Evolutionary conservation across 2,329 filamentous ascomycete genomes (phyloP).

Genomic region (Cladosporium sphaerospermum): DNA sequence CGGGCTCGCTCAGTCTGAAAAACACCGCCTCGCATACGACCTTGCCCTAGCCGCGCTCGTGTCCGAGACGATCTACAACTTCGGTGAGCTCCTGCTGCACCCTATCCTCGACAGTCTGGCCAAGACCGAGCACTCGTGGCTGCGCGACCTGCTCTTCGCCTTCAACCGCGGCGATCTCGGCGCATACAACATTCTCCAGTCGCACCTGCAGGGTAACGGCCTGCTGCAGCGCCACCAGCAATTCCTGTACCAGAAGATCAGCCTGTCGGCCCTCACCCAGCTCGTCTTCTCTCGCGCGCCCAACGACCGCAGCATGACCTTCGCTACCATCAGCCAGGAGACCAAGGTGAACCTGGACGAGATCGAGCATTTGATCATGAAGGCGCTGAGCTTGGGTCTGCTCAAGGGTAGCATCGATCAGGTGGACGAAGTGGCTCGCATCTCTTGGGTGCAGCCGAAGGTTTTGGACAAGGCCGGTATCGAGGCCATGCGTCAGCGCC

Average conservation of each 20-base stretch:
- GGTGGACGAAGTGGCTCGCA: slow-evolving; percentile 86
- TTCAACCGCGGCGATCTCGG: slow-evolving; percentile 93
- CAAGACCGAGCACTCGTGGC: slow-evolving; percentile 72
- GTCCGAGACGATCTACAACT: slow-evolving; percentile 97
- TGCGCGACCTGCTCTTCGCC: slow-evolving; percentile 90
- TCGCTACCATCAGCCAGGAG: slow-evolving; percentile 79
- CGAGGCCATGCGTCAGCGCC: slow-evolving; percentile 76
- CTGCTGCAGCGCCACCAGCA: slow-evolving; percentile 72
- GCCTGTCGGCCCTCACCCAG: slow-evolving; percentile 90
- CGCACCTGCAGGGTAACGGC: slow-evolving; percentile 67
- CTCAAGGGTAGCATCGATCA: slow-evolving; percentile 92
- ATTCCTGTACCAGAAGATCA: slow-evolving; percentile 95
- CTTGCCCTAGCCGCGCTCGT: slow-evolving; percentile 87
- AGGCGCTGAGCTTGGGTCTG: slow-evolving; percentile 89
- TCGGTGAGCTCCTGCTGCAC: slow-evolving; percentile 95
- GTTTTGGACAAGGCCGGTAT: slow-evolving; percentile 95
- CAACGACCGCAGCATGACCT: slow-evolving; percentile 91
- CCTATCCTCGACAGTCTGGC: slow-evolving; percentile 84
- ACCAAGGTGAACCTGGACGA: slow-evolving; percentile 87
- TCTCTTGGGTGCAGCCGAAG: slow-evolving; percentile 99
- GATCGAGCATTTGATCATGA: slow-evolving; percentile 98
- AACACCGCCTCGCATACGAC: slow-evolving; percentile 80
- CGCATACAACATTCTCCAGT: slow-evolving; percentile 71
- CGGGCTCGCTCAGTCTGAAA: slow-evolving; percentile 66
- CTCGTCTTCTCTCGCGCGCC: slow-evolving; percentile 92